Conservation (phyloP, 2,329 filamentous ascomycete genomes). For the Elsinoe batatas region DNA sequence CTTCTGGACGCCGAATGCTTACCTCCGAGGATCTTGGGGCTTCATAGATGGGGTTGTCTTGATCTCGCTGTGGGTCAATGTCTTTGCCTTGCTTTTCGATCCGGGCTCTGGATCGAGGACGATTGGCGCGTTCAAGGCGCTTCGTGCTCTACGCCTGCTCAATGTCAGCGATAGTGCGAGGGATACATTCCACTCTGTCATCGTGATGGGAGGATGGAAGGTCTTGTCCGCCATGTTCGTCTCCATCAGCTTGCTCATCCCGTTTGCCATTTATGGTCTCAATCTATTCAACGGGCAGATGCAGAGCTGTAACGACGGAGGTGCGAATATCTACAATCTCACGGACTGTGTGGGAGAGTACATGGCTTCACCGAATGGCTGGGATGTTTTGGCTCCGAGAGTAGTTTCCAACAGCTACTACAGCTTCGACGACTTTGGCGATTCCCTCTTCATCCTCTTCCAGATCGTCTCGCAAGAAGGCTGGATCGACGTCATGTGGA, state of each 20-base stretch:
- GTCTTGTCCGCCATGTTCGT: constrained; percentile 87
- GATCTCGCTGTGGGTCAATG: constrained; percentile 90
- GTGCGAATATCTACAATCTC: constrained; percentile 48
- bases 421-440: constrained; percentile 91
- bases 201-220: constrained; percentile 90
- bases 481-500: constrained; percentile 89
- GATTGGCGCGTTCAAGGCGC: constrained; percentile 92
- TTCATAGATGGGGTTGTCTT: constrained; percentile 89
- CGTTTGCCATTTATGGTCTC: constrained; percentile 90
- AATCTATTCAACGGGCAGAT: constrained; percentile 85
- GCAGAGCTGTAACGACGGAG: constrained; percentile 66
- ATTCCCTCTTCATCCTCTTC: constrained; percentile 90
- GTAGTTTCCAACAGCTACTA: constrained; percentile 73
- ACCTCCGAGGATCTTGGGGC: constrained; percentile 92
- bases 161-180: constrained; percentile 94
- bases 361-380: constrained; percentile 65
- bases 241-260: constrained; percentile 85
- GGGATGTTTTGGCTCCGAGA: constrained; percentile 75
- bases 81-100: constrained; percentile 68
- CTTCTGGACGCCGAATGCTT: constrained; percentile 94
- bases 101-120: constrained; percentile 80
- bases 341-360: constrained; percentile 79
- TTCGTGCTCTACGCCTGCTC: constrained; percentile 79
- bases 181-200: constrained; percentile 93
- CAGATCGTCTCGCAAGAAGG: constrained; percentile 98